These are phyloP conservation scores for Pisolithus tinctorius DNA, from an alignment of 768 basidiomycete species.

Conservation along the genomic window DNA sequence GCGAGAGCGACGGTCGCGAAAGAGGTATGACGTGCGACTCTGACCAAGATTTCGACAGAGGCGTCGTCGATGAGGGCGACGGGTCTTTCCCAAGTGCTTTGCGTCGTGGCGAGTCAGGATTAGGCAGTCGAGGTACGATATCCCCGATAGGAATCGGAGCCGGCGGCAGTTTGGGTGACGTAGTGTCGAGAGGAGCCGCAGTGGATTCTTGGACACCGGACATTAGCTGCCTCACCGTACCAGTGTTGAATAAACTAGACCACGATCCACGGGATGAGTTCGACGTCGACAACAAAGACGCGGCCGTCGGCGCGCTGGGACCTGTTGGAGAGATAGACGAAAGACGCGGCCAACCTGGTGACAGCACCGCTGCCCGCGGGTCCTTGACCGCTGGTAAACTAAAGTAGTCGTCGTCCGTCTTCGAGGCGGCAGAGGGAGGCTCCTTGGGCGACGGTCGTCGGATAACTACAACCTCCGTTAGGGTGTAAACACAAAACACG, in stretches of 20 bases:
- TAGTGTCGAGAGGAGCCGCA: constrained; percentile 29
- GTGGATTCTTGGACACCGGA: constrained; percentile 50
- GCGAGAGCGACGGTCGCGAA: constrained; percentile 32
- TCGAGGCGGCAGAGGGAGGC: constrained; percentile 12
- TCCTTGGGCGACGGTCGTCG: constrained; percentile 15
- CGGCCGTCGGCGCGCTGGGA: constrained; percentile 30
- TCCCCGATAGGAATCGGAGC: constrained; percentile 20
- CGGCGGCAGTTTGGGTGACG: constrained; percentile 14
- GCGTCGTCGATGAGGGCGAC: constrained; percentile 16
- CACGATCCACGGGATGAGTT: constrained; percentile 71
- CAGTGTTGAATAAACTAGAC: constrained; percentile 71
- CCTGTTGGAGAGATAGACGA: constrained; percentile 38
- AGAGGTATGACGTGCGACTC: constrained; percentile 33
- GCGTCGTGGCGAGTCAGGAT: constrained; percentile 24
- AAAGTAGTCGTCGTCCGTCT: constrained; percentile 52
- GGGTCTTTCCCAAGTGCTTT: constrained; percentile 21
- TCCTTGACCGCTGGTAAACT: constrained; percentile 34
- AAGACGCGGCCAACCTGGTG: constrained; percentile 49
- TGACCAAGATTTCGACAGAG: constrained; percentile 52
- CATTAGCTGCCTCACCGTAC: constrained; percentile 63
- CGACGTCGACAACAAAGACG: constrained; percentile 41
- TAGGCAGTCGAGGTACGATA: constrained; percentile 15
- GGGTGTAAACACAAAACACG: neutral
- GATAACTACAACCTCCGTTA: neutral
- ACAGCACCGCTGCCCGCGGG: constrained; percentile 33